Conservation (phyloP, 768 basidiomycete genomes). For the Lyophyllum semitale region DNA sequence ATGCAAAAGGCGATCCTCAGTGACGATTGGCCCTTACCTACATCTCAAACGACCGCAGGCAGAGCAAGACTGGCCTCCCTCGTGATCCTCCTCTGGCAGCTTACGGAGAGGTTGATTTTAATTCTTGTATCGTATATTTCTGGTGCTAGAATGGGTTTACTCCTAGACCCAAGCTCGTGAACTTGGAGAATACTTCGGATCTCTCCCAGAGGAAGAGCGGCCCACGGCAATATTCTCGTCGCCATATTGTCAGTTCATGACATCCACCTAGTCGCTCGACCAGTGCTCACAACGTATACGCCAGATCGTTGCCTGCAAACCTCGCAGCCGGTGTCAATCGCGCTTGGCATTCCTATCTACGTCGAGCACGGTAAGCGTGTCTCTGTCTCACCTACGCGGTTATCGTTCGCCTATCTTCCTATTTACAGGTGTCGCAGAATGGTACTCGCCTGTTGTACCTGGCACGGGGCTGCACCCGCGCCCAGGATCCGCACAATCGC, state of each 20-base stretch:
- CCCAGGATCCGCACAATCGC: constrained; percentile 54
- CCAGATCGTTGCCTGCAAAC: constrained; percentile 90
- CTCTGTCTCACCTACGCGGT: background rate
- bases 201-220: constrained; percentile 62
- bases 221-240: constrained; percentile 85
- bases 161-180: constrained; percentile 71
- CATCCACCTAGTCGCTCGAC: background rate
- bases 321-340: constrained; percentile 59
- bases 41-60: constrained; percentile 41
- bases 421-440: constrained; percentile 65
- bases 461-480: constrained; percentile 78
- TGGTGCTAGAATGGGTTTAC: background rate
- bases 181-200: constrained; percentile 62
- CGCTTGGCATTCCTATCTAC: constrained; percentile 68
- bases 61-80: constrained; percentile 63
- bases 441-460: constrained; percentile 73
- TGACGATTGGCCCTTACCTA: background rate
- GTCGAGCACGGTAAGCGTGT: constrained; percentile 70
- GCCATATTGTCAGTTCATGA: constrained; percentile 64
- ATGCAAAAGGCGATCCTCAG: constrained; percentile 20
- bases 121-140: background rate
- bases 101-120: constrained; percentile 57
- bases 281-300: background rate
- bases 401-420: background rate
- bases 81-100: constrained; percentile 76